Percentiles rank a stretch among this genome's conserved stretches.
Conservation (phyloP, 164 flowering plant genomes). For the Berberis vulgaris region DNA sequence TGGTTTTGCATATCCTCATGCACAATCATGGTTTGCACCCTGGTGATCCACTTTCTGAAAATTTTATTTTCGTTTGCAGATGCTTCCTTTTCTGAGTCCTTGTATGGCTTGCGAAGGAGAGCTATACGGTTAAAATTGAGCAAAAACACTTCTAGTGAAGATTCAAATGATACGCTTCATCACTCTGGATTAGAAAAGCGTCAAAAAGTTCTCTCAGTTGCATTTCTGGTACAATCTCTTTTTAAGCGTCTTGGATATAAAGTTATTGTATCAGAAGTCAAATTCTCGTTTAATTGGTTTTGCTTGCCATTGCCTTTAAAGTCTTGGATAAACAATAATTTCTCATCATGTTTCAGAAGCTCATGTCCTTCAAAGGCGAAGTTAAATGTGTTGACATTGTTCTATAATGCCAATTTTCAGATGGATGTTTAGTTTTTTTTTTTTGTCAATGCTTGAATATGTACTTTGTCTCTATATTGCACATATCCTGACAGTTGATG, state of each 20-base stretch:
- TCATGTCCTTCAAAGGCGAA: too few species aligned
- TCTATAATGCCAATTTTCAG: too few species aligned
- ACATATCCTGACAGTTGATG: neutral
- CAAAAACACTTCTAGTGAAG: constrained; percentile 25
- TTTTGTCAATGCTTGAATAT: neutral
- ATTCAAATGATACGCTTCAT: constrained; percentile 33
- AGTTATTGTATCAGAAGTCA: neutral
- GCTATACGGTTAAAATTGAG: constrained; percentile 41
- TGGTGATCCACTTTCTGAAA: too few species aligned
- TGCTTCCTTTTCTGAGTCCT: constrained; percentile 89
- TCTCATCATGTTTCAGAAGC: neutral
- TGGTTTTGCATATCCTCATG: too few species aligned
- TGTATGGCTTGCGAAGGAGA: constrained; percentile 91
- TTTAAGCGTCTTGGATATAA: neutral
- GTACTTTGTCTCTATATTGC: neutral
- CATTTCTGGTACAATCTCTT: constrained; percentile 54
- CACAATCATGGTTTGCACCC: too few species aligned
- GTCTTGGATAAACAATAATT: neutral
- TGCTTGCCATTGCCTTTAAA: neutral
- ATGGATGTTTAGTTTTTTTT: too few species aligned
- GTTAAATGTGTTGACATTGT: too few species aligned
- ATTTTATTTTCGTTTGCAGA: constrained; percentile 33
- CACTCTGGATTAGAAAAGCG: constrained; percentile 60
- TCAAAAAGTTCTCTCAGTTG: constrained; percentile 81
- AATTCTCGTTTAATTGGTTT: neutral